phyloP scores from a whole-genome alignment of 1,139 yeast genomes.

The Protomyces inundatus region DNA sequence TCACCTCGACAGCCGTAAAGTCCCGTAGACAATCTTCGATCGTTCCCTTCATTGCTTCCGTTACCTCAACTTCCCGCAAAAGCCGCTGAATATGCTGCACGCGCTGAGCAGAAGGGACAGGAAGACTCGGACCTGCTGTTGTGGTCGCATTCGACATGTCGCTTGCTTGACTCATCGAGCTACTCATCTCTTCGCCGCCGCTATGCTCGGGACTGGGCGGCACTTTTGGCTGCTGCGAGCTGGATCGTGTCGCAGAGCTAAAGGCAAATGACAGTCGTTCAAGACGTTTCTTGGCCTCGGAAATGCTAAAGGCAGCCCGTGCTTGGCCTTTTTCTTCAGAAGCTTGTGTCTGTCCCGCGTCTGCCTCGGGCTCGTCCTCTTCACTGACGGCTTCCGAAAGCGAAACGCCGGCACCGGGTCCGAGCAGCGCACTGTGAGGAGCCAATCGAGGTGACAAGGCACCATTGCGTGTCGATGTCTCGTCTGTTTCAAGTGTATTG shows the following conservation, averaged over 20 bases:
- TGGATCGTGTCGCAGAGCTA: background rate
- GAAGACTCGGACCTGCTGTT: background rate
- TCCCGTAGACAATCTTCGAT: slow-evolving; percentile 28
- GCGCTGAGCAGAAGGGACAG: slow-evolving; percentile 8
- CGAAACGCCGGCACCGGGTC: background rate
- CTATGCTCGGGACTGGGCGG: background rate
- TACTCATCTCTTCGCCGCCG: background rate
- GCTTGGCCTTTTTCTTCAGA: slow-evolving; percentile 6
- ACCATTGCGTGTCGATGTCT: background rate
- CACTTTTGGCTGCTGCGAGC: background rate
- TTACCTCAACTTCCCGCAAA: slow-evolving; percentile 7
- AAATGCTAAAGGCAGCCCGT: slow-evolving; percentile 10
- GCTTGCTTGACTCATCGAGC: background rate
- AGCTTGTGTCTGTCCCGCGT: background rate
- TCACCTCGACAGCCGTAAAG: slow-evolving; percentile 26
- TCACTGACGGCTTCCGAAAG: slow-evolving; percentile 22
- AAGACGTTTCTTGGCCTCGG: slow-evolving; percentile 16
- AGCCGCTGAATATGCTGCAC: slow-evolving; percentile 10
- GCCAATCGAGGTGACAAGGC: background rate
- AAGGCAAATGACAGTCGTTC: slow-evolving; percentile 21
- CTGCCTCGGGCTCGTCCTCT: slow-evolving; percentile 13
- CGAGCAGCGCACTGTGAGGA: background rate
- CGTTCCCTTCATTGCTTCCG: slow-evolving; percentile 6
- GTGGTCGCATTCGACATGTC: background rate
- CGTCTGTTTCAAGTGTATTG: background rate